Percentiles rank a stretch among this genome's conserved stretches.
phyloP scores from a whole-genome alignment of 331 rosid genomes.

The Stylosanthes scabra region DNA sequence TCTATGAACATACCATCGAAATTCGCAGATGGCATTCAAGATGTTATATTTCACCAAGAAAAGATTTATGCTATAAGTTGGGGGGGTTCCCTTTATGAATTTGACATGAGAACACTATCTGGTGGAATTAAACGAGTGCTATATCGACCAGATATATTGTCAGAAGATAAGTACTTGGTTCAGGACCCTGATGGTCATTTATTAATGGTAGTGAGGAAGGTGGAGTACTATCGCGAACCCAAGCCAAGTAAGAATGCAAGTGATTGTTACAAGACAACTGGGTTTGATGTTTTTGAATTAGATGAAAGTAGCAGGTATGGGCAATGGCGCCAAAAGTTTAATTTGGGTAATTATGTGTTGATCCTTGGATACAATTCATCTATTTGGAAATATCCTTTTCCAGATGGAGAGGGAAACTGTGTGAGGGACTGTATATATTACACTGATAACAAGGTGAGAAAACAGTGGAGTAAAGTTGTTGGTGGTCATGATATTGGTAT shows the following conservation, averaged over 20 bases:
- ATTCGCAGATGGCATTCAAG: not conserved
- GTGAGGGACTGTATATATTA: not conserved
- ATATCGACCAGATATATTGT: not conserved
- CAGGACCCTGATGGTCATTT: not conserved
- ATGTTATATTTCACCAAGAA: not conserved
- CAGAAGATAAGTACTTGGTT: constrained; percentile 2
- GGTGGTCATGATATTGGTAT: not conserved
- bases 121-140: not conserved
- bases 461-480: not conserved
- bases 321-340: not conserved
- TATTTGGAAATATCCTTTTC: not conserved
- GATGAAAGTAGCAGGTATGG: not conserved
- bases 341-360: not conserved
- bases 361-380: not conserved
- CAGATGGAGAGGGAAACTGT: not conserved
- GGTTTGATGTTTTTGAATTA: not conserved
- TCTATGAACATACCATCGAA: no score
- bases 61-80: no score
- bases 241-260: not conserved
- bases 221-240: not conserved
- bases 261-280: not conserved
- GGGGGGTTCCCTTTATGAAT: not conserved
- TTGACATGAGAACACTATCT: not conserved
- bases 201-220: not conserved
- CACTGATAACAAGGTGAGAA: not conserved